Base-by-base conservation (phyloP, 2,329 filamentous ascomycete genomes). In the Botrytis fragariae region DNA sequence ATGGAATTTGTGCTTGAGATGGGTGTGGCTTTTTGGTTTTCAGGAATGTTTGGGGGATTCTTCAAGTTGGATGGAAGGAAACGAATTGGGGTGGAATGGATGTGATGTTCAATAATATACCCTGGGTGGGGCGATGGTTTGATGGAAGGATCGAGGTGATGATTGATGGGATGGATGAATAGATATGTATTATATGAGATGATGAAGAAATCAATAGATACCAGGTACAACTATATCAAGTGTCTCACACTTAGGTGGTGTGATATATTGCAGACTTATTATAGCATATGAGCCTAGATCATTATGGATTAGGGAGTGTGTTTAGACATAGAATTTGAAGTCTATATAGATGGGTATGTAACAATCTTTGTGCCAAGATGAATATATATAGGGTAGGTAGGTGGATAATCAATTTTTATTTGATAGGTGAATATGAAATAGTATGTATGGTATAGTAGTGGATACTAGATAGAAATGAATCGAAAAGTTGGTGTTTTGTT, bases 221-320 rank as follows among this genome's bases (percentile, higher is more conserved):
- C 25, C 12, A 51, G 48, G 48, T 51, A 45, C 20, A 45, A 22
- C 8, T 45, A 51, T 12, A 8, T 14, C 10, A 25, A 4, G 48
- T n/a, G 25, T 51, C 18, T 51, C 3, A n/a, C 7, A 14, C 25
- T 51, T 25, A 4, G 9, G 14, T n/a, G 25, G 22, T n/a, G 25
- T n/a, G 25, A 14, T 51, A 12, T 51, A n/a, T n/a, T 51, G 22
- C 12, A n/a, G 48, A 6, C 25, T 9, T 51, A 0, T 9, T 51
- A 0, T n/a, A 6, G 10, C 12, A 1, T n/a, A 2, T 51, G 25
- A 14, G 48, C 0, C 22, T 51, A 14, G 48, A n/a, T 14, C 1
- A 51, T n/a, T 45, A 20, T 45, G 22, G 10, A 51, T 6, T 51
- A 14, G 25, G 4, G 10, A 10, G 25, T 51, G n/a, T 12, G 5